Evolutionary conservation across 2,329 filamentous ascomycete genomes (phyloP), one percentile per base, ranked within the genome.

Genomic region (Ophiostoma sp.): DNA sequence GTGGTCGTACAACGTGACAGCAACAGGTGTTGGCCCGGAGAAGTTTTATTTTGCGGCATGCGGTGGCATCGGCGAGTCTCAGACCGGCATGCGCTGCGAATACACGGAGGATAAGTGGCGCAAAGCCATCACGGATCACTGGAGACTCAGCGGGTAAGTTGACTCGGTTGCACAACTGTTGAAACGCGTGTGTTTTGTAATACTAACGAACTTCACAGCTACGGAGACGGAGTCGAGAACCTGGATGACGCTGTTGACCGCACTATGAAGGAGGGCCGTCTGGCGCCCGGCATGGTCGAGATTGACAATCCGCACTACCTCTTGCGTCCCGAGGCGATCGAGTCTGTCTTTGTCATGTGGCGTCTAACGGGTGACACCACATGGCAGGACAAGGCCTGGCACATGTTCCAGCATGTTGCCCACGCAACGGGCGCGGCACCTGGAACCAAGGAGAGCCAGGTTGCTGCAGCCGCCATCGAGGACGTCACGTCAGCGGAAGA

Each of bases 341-440:
- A 94, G 79, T 90, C 87, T 14, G 85, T 95, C 4, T 94, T 92
- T 76, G 85, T 92, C 75, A 85, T 94, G 81, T 92, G 89, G 76
- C 85, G 90, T 69, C 81, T 91, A 69, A 92, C 89, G 0, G 90
- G 89, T 40, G 85, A 91, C 71, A 72, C 81, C 1, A 79, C 81
- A 65, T 89, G 87, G 83, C 85, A 85, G 74, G 84, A 89, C 69
- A 87, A 87, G 75, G 90, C 89, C 1, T 92, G 90, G 90, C 80
- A 81, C 68, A 92, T 93, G 89, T 92, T 92, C 75, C 75, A 84
- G 67, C 83, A 85, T 8, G 82, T 93, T 45, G 80, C 86, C 69
- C 81, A 81, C 73, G 79, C 85, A 73, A 90, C 89, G 12, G 81
- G 82, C 40, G 87, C 89, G 0, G 78, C 82, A 4, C 60, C 68